A percentile compares a stretch with the other conserved stretches of the same genome.
These are phyloP conservation scores for Asterochloris sp. DNA, from an alignment of 139 green algal genomes.

Conservation along the genomic window DNA sequence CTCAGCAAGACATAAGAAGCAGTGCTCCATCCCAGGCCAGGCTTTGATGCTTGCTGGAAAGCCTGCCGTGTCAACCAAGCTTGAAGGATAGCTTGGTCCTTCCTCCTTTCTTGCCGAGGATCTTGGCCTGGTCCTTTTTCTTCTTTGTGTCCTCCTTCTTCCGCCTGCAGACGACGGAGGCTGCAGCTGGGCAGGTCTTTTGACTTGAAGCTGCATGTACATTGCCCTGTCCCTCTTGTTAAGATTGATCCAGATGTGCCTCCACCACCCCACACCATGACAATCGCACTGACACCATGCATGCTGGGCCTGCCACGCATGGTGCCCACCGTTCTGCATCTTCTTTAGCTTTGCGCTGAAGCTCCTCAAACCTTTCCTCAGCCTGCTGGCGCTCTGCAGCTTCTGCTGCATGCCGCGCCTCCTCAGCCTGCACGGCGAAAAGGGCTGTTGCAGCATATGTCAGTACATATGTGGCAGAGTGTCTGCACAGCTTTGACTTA, in stretches of 20 bases:
- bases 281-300: not conserved
- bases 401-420: slow-evolving; percentile 11
- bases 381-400: slow-evolving; percentile 12
- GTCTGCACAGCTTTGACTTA: not conserved
- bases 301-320: not conserved
- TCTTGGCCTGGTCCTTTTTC: slow-evolving; percentile 37
- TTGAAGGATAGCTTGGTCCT: slow-evolving; percentile 47
- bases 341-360: slow-evolving; percentile 25
- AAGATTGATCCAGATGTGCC: not conserved
- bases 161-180: slow-evolving; percentile 16
- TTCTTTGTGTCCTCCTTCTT: slow-evolving; percentile 32
- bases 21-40: too few relatives aligned
- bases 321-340: slow-evolving; percentile 37
- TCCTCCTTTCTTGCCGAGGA: slow-evolving; percentile 37
- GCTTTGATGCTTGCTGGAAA: too few relatives aligned
- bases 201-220: not conserved
- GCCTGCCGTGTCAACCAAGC: slow-evolving; percentile 30
- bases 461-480: not conserved
- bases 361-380: slow-evolving; percentile 28
- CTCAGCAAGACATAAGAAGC: too few relatives aligned
- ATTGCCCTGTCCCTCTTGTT: not conserved
- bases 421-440: slow-evolving; percentile 14
- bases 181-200: not conserved
- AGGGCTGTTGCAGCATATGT: not conserved
- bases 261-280: too few relatives aligned